Conservation (phyloP, 768 basidiomycete genomes). For the Lactarius vividus region DNA sequence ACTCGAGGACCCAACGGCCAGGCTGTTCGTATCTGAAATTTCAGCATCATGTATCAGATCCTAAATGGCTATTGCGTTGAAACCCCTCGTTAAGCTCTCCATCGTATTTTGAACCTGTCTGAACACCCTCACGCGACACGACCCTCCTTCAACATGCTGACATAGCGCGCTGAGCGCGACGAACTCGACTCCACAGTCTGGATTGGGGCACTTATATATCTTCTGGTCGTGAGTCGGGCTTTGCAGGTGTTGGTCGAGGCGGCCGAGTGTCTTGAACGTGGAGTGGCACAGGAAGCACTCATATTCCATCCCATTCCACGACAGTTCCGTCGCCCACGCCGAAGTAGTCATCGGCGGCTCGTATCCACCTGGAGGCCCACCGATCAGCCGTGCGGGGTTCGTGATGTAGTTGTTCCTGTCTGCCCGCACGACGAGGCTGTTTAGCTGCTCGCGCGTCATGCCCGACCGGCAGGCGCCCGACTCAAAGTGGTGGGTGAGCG, state of each 20-base stretch:
- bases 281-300: conserved; percentile 66
- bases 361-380: not conserved
- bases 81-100: conserved; percentile 12
- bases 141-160: conserved; percentile 19
- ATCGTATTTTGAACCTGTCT: conserved; percentile 12
- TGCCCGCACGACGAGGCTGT: conserved; percentile 9
- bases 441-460: conserved; percentile 36
- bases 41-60: not conserved
- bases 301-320: conserved; percentile 46
- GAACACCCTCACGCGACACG: conserved; percentile 19
- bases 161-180: conserved; percentile 15
- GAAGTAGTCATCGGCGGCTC: not conserved
- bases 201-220: conserved; percentile 20
- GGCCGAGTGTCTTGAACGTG: conserved; percentile 39
- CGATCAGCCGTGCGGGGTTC: not conserved
- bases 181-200: conserved; percentile 10
- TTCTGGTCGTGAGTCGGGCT: conserved; percentile 42
- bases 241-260: conserved; percentile 60
- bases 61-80: conserved; percentile 4
- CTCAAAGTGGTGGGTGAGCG: conserved; percentile 63
- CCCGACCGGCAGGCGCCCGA: conserved; percentile 55
- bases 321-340: conserved; percentile 37
- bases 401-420: conserved; percentile 16
- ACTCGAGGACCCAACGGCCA: not conserved
- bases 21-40: not conserved